Conservation (phyloP, 345 rosid genomes). For the Brassica juncea region DNA sequence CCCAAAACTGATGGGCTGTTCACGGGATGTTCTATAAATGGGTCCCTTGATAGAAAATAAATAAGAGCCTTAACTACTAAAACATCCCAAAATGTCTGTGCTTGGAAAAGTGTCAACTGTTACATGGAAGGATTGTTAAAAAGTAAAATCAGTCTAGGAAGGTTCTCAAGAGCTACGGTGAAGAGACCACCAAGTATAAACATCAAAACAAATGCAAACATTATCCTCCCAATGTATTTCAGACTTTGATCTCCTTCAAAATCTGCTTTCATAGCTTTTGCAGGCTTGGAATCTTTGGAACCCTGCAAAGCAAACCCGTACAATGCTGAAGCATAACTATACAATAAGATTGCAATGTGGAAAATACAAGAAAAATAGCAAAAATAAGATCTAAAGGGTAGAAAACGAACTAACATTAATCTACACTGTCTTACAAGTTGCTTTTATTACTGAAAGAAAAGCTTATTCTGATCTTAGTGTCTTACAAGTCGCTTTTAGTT, state of each 20-base stretch:
- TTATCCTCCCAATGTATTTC: conserved; percentile 58
- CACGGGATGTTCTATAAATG: conserved; percentile 28
- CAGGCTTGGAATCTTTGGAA: conserved; percentile 21
- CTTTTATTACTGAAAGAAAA: neutral
- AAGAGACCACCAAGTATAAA: conserved; percentile 68
- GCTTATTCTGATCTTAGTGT: neutral
- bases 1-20: conserved; percentile 75
- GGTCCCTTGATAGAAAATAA: neutral
- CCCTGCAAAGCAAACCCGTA: conserved; percentile 41
- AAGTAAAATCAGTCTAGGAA: conserved; percentile 56
- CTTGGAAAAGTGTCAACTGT: neutral
- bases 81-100: neutral
- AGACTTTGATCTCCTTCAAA: conserved; percentile 26
- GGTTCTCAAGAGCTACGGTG: conserved; percentile 76
- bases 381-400: neutral
- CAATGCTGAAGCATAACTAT: neutral
- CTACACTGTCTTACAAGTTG: too few species aligned
- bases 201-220: conserved; percentile 62
- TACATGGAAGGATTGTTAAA: conserved; percentile 50
- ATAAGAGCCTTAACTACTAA: neutral
- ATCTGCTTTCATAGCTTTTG: conserved; percentile 17
- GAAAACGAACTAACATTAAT: neutral
- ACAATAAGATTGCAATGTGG: neutral
- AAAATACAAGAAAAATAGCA: neutral
- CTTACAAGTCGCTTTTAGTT: neutral